A percentile compares a stretch with the other conserved stretches of the same genome.
phyloP scores from a whole-genome alignment of 768 basidiomycete species.

The Tephrocybe rancida region DNA sequence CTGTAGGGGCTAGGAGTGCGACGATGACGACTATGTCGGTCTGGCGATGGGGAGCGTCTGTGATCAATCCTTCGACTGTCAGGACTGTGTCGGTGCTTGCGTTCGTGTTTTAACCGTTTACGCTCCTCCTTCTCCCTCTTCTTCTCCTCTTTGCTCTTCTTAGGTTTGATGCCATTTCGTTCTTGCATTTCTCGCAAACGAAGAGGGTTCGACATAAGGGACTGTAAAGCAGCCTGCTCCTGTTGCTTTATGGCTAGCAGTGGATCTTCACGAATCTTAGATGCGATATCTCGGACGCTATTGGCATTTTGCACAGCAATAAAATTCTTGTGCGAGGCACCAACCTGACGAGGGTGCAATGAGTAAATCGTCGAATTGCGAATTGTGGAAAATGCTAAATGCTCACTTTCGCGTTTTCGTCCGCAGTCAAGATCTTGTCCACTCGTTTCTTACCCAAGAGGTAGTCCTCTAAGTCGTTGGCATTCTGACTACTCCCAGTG shows the following conservation, averaged over 20 bases:
- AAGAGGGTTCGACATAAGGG: slow-evolving; percentile 83
- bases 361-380: slow-evolving; percentile 11
- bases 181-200: slow-evolving; percentile 82
- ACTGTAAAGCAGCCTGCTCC: slow-evolving; percentile 90
- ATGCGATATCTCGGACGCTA: slow-evolving; percentile 79
- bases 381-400: background rate
- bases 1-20: slow-evolving; percentile 47
- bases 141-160: slow-evolving; percentile 75
- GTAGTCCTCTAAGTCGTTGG: slow-evolving; percentile 96
- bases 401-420: slow-evolving; percentile 86
- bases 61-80: slow-evolving; percentile 16
- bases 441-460: slow-evolving; percentile 96
- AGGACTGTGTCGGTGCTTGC: slow-evolving; percentile 27
- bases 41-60: slow-evolving; percentile 29
- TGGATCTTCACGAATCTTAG: slow-evolving; percentile 97
- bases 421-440: slow-evolving; percentile 90
- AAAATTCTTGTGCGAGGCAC: slow-evolving; percentile 88
- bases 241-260: slow-evolving; percentile 97
- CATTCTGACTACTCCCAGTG: slow-evolving; percentile 80
- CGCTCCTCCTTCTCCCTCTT: slow-evolving; percentile 50
- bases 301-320: slow-evolving; percentile 97
- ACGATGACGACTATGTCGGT: slow-evolving; percentile 38
- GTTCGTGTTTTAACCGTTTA: slow-evolving; percentile 42
- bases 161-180: slow-evolving; percentile 77
- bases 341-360: slow-evolving; percentile 50